These are phyloP conservation scores for Diddensiella transvaalensis DNA, from an alignment of 805 yeast species.

Conservation along the genomic window DNA sequence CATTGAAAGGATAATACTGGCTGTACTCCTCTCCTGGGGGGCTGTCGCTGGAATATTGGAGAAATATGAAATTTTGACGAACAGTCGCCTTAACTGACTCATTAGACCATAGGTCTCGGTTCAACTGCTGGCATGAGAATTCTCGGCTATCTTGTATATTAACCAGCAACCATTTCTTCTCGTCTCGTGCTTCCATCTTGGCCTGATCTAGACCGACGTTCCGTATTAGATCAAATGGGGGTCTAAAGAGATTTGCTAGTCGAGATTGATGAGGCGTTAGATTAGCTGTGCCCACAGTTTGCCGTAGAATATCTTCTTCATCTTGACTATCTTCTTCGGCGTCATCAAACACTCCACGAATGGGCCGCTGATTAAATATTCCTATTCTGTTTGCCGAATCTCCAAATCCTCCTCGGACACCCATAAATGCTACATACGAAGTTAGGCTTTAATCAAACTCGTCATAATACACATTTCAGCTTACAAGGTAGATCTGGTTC, in stretches of 20 bases:
- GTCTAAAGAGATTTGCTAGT: slow-evolving; percentile 79
- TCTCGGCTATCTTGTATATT: slow-evolving; percentile 85
- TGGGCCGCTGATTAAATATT: slow-evolving; percentile 51
- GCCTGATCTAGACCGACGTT: slow-evolving; percentile 71
- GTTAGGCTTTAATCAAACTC: no score
- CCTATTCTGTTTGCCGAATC: slow-evolving; percentile 26
- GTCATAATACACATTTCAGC: no score
- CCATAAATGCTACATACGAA: slow-evolving; percentile 3
- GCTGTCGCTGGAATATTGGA: slow-evolving; percentile 81
- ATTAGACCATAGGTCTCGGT: slow-evolving; percentile 91
- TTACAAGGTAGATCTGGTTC: slow-evolving; percentile 37
- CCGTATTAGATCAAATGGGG: slow-evolving; percentile 88
- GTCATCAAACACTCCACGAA: slow-evolving; percentile 28
- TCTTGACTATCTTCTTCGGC: slow-evolving; percentile 31
- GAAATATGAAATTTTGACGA: slow-evolving; percentile 65
- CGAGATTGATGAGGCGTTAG: slow-evolving; percentile 56
- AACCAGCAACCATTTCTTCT: slow-evolving; percentile 76
- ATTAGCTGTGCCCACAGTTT: slow-evolving; percentile 31
- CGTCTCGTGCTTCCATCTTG: slow-evolving; percentile 56
- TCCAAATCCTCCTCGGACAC: slow-evolving; percentile 12
- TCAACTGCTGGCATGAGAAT: slow-evolving; percentile 83
- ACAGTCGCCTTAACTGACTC: slow-evolving; percentile 59
- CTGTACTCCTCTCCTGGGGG: slow-evolving; percentile 67
- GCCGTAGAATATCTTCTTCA: slow-evolving; percentile 26
- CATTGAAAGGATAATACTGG: slow-evolving; percentile 65